Base-by-base conservation (phyloP, 495 filamentous ascomycete genomes). In the Pseudoneurospora amorphoporcata region DNA sequence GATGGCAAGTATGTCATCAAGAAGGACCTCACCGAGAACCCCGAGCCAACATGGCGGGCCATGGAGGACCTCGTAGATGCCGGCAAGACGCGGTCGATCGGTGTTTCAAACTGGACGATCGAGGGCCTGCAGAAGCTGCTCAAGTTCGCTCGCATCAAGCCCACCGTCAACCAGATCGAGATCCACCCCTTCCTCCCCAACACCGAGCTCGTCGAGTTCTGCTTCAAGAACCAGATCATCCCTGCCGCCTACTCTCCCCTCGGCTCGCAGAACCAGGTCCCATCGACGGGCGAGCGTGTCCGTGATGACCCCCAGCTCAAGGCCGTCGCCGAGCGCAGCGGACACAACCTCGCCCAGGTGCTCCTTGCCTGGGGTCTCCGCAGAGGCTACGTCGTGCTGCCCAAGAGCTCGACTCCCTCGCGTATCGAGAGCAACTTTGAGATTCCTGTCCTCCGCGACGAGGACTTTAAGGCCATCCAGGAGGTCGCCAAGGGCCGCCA, bases 211-310 rank as follows among this genome's bases (percentile, higher is more conserved):
- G 81, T 91, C 53, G 69, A 80, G 4, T 87, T 86, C 41, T 88
- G 88, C 75, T 86, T 87, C 75, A 83, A 86, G 42, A 84, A 86
- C 74, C 82, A 85, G 10, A 88, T 92, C 71, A 84, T 92, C 76
- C 87, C 91, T 69, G 83, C 90, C 69, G 91, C 90, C 86, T 82
- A 90, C 88, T 73, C 92, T 87, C 83, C 87, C 87, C 79, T 85
- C 8, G 83, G 83, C 78, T 88, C 83, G 17, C 88, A 91, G 77
- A 87, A 90, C 79, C 89, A 90, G 77, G 79, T 85, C 38, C 82
- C 83, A 16, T 75, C 74, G 58, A 85, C 82, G 45, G 83, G 83
- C 70, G 83, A 85, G 79, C 82, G 79, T 75, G 81, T 84, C 35
- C 76, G 82, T 19, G 78, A 81, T 29, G 79, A 84, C 73, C 71